Conservation (phyloP, 2,329 filamentous ascomycete genomes). For the Pseudogymnoascus sp. region DNA sequence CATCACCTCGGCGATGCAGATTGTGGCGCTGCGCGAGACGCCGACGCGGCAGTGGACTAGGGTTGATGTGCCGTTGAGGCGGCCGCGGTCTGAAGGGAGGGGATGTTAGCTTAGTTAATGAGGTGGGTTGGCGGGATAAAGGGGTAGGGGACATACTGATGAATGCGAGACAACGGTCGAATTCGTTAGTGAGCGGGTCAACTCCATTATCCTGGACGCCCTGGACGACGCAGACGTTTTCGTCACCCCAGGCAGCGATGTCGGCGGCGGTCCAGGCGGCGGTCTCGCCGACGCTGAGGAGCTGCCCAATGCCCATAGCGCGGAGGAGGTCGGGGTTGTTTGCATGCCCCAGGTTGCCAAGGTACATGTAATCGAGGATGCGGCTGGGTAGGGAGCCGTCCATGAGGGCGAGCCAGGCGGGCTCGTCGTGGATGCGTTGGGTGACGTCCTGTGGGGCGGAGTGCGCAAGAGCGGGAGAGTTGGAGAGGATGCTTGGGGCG, state of each 20-base stretch:
- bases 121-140: too few relatives aligned
- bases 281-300: slow-evolving; percentile 86
- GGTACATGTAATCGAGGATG: slow-evolving; percentile 87
- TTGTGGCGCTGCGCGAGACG: slow-evolving; percentile 89
- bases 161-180: slow-evolving; percentile 77
- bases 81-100: slow-evolving; percentile 60
- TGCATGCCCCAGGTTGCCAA: slow-evolving; percentile 86
- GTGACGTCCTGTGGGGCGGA: slow-evolving; percentile 46
- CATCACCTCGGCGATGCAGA: slow-evolving; percentile 99
- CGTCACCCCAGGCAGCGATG: slow-evolving; percentile 60
- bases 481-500: slow-evolving; percentile 62
- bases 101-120: slow-evolving; percentile 14
- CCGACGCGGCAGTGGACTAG: slow-evolving; percentile 95
- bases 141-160: slow-evolving; percentile 61
- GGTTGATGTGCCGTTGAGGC: slow-evolving; percentile 68
- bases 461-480: slow-evolving; percentile 49
- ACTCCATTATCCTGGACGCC: slow-evolving; percentile 95
- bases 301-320: slow-evolving; percentile 73
- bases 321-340: slow-evolving; percentile 82
- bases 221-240: slow-evolving; percentile 74
- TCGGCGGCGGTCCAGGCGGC: slow-evolving; percentile 70
- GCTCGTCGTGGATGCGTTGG: slow-evolving; percentile 48
- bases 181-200: slow-evolving; percentile 79
- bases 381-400: slow-evolving; percentile 89
- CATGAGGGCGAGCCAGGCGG: slow-evolving; percentile 71